phyloP scores from a whole-genome alignment of 352 stramenopile species.

The Paralagenidium karlingii region DNA sequence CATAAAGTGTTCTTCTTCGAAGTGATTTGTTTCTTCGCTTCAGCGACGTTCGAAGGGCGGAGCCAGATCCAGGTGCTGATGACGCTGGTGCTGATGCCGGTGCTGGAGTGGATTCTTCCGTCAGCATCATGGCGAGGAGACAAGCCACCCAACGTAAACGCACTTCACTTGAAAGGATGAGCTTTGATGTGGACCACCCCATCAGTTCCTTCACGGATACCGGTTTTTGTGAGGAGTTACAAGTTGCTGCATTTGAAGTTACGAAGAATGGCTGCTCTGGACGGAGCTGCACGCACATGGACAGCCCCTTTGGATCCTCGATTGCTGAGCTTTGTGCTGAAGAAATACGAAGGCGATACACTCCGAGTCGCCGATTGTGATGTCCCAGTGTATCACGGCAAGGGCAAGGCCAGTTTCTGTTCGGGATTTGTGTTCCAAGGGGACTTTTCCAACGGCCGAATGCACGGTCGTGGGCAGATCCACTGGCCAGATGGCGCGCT shows the following conservation, averaged over 20 bases:
- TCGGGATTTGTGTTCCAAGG: constrained; percentile 60
- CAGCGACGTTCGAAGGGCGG: no score
- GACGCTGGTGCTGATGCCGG: no score
- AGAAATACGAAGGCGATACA: constrained; percentile 33
- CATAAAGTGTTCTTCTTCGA: no score
- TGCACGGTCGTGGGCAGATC: constrained; percentile 63
- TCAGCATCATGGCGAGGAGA: neutral
- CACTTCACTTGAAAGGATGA: no score
- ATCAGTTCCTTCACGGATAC: neutral
- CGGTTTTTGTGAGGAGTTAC: neutral
- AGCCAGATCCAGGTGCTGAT: no score
- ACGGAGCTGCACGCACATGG: neutral
- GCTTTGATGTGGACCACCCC: no score
- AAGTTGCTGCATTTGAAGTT: neutral
- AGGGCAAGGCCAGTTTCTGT: constrained; percentile 36
- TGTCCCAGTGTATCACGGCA: constrained; percentile 32
- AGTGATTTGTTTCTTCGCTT: no score
- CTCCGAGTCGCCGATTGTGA: constrained; percentile 22
- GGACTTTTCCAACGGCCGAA: constrained; percentile 40
- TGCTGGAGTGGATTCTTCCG: neutral
- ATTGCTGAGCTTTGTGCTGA: constrained; percentile 37
- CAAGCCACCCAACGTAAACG: constrained; percentile 1
- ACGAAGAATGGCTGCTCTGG: neutral
- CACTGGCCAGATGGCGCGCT: constrained; percentile 40
- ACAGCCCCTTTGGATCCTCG: constrained; percentile 33